Percentiles rank a stretch among this genome's conserved stretches.
Evolutionary conservation across 192 early-diverging fungal species (phyloP).

Genomic region (Coemansia brasiliensis): DNA sequence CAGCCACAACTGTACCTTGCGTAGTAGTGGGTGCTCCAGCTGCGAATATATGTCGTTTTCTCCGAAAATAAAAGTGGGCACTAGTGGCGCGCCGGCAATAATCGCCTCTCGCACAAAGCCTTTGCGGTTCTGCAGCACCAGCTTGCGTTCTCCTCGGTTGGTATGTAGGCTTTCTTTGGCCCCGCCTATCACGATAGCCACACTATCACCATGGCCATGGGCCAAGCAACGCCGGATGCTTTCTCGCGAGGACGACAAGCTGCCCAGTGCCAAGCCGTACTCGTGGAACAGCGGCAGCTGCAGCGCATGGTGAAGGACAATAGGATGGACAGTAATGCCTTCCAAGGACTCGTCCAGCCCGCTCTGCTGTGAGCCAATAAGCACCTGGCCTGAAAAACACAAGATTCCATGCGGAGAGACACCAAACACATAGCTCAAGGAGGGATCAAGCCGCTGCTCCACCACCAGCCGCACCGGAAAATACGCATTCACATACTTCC

Average conservation of each 20-base stretch:
- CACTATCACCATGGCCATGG: conserved; percentile 73
- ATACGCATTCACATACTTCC: conserved; percentile 81
- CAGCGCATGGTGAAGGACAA: conserved; percentile 79
- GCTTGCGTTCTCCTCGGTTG: conserved; percentile 62
- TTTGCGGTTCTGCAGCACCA: conserved; percentile 74
- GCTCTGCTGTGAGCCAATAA: conserved; percentile 81
- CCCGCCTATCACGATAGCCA: conserved; percentile 90
- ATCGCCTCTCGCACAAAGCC: conserved; percentile 95
- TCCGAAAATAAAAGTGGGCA: conserved; percentile 91
- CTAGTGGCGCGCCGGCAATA: conserved; percentile 73
- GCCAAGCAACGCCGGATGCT: conserved; percentile 78
- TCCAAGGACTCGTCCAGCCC: conserved; percentile 71
- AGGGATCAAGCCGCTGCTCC: conserved; percentile 81
- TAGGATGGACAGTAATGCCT: conserved; percentile 61
- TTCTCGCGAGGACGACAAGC: conserved; percentile 70
- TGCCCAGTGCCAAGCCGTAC: conserved; percentile 73
- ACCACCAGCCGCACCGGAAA: conserved; percentile 80
- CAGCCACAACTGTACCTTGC: conserved; percentile 67
- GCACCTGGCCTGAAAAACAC: conserved; percentile 76
- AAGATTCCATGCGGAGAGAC: conserved; percentile 91
- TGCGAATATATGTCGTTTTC: conserved; percentile 91
- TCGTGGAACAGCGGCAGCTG: conserved; percentile 83
- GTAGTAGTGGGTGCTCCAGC: conserved; percentile 64
- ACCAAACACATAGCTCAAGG: conserved; percentile 86
- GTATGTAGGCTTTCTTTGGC: conserved; percentile 82